Base-by-base conservation (phyloP, 768 basidiomycete species). In the Suillus variegatus region DNA sequence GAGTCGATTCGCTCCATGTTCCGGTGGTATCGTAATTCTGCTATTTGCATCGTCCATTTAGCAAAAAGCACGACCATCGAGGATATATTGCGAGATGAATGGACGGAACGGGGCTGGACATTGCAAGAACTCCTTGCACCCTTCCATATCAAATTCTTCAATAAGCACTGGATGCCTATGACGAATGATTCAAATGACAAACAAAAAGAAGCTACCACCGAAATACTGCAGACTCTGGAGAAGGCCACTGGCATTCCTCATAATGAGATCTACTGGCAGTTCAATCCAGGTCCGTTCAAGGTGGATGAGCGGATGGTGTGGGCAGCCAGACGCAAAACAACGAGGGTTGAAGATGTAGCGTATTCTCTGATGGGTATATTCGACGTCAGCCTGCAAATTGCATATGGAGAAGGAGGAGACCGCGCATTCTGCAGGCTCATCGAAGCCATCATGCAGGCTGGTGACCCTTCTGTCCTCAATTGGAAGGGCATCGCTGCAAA, bases 351-450 rank as follows among this genome's bases (percentile, higher is more conserved):
- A 55, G 70, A 71, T 40, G 57, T 44, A 18, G 67, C 69, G 8
- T 71, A 71, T 46, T 70, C 65, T 18, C 49, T 71, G 22, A 56
- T 71, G 57, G 69, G 65, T 6, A 44, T 71, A 9, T 67, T 71
- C 47, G 60, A 64, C 18, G 66, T 67, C 46, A 61, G 61, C 44
- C 36, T 71, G 20, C 58, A 67, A 8, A 66, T 70, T 25, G 52
- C 60, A 16, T 71, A 71, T 57, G 70, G 70, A 38, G 69, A 68
- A 55, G 70, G 70, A 28, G 51, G 38, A 28, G 63, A 66, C 25
- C 63, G 54, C 20, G 65, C 65, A 13, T 66, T 66, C 41, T 64
- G 25, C 20, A 65, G 65, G 16, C 65, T 66, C 25, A 44, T 65
- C 14, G n/a, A 65, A 22, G 65, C 64, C 28, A 56, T 66, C n/a